Percentiles rank a stretch among this genome's conserved stretches.
Evolutionary conservation across 768 basidiomycete genomes (phyloP).

Genomic region (Pluteus cervinus): DNA sequence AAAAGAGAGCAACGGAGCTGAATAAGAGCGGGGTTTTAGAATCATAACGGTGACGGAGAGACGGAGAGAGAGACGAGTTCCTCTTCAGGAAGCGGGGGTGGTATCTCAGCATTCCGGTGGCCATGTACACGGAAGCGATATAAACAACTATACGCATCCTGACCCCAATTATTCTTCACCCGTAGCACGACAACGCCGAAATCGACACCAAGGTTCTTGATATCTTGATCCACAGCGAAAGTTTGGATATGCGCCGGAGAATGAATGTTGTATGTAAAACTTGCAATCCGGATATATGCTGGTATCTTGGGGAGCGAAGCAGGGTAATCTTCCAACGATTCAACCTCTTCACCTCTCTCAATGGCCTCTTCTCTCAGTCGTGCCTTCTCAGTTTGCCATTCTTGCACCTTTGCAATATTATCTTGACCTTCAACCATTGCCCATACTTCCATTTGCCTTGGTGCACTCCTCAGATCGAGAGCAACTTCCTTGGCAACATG

Average conservation of each 20-base stretch:
- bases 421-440: slow-evolving; percentile 77
- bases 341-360: slow-evolving; percentile 22
- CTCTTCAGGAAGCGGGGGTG: too few species aligned
- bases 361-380: slow-evolving; percentile 24
- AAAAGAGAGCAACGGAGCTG: too few species aligned
- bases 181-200: slow-evolving; percentile 80
- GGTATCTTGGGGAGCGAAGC: slow-evolving; percentile 37
- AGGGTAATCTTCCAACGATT: slow-evolving; percentile 33
- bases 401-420: slow-evolving; percentile 54
- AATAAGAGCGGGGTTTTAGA: too few species aligned
- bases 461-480: slow-evolving; percentile 75
- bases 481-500: slow-evolving; percentile 83
- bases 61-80: too few species aligned
- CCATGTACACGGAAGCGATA: slow-evolving; percentile 85
- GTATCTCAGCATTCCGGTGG: too few species aligned
- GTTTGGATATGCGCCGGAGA: slow-evolving; percentile 65
- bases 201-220: slow-evolving; percentile 68
- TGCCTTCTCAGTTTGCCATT: slow-evolving; percentile 45
- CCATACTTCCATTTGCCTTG: slow-evolving; percentile 88
- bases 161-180: slow-evolving; percentile 85
- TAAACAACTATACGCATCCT: slow-evolving; percentile 77
- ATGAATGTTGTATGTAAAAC: slow-evolving; percentile 60
- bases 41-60: too few species aligned
- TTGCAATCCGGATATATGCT: slow-evolving; percentile 59
- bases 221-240: slow-evolving; percentile 65